Percentiles rank a stretch among this genome's conserved stretches.
These are phyloP conservation scores for Panicum virgatum DNA, from an alignment of 202 grass and related monocot genomes.

Conservation along the genomic window DNA sequence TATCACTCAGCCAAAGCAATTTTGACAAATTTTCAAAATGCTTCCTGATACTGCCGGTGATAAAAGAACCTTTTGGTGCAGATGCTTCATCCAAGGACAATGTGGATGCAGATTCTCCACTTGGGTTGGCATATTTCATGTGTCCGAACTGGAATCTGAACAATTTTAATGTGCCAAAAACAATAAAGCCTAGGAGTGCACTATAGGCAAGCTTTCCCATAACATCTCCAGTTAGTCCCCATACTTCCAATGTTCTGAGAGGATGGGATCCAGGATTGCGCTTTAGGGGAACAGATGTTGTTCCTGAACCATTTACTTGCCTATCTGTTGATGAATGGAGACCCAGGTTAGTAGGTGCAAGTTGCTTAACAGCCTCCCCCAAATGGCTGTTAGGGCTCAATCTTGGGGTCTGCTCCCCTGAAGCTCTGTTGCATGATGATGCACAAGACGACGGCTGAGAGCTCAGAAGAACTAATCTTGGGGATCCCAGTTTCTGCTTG, in stretches of 20 bases:
- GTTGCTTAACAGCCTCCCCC: slow-evolving; percentile 92
- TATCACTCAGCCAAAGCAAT: slow-evolving; percentile 48
- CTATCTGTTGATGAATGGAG: slow-evolving; percentile 47
- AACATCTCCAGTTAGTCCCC: slow-evolving; percentile 52
- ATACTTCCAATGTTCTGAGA: slow-evolving; percentile 54
- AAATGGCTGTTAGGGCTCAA: slow-evolving; percentile 70
- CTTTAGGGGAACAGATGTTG: slow-evolving; percentile 63
- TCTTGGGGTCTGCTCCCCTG: slow-evolving; percentile 50
- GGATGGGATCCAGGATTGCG: slow-evolving; percentile 56
- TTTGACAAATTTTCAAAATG: slow-evolving; percentile 60
- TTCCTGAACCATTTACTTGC: slow-evolving; percentile 37
- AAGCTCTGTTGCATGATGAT: slow-evolving; percentile 45
- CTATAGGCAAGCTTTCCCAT: slow-evolving; percentile 65
- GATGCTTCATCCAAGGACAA: slow-evolving; percentile 44
- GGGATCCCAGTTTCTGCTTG: slow-evolving; percentile 56
- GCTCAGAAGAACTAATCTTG: slow-evolving; percentile 42
- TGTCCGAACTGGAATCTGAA: slow-evolving; percentile 57
- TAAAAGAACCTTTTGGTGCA: slow-evolving; percentile 35
- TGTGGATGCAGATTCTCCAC: slow-evolving; percentile 29
- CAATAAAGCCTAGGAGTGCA: slow-evolving; percentile 60
- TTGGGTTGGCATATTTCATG: slow-evolving; percentile 23
- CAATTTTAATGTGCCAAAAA: slow-evolving; percentile 67
- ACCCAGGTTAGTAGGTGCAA: slow-evolving; percentile 67
- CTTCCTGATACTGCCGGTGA: slow-evolving; percentile 42
- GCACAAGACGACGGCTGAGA: slow-evolving; percentile 50